Conservation (phyloP, 257 asterid species). For the Gentiana macrophylla region DNA sequence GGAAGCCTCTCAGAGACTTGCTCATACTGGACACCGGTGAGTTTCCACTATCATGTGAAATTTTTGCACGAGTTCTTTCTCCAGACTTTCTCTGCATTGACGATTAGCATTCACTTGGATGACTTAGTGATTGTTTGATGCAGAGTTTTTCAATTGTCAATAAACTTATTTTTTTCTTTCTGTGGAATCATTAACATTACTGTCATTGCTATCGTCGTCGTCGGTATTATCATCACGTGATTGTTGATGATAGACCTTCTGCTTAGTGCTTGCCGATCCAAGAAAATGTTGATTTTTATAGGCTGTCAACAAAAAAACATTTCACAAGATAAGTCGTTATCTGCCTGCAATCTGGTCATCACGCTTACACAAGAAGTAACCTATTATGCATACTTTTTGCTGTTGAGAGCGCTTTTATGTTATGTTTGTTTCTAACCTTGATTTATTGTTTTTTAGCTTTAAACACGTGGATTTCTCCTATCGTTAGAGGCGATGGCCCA, state of each 20-base stretch:
- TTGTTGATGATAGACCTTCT: too few relatives aligned
- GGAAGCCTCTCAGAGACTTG: constrained; percentile 68
- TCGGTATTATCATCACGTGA: too few relatives aligned
- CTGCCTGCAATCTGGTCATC: too few relatives aligned
- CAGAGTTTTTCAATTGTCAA: neutral
- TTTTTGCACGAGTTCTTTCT: constrained; percentile 3
- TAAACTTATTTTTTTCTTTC: neutral
- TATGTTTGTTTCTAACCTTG: neutral
- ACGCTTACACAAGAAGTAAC: too few relatives aligned
- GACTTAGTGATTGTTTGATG: neutral
- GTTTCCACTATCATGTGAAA: constrained; percentile 19
- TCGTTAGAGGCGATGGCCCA: constrained; percentile 80
- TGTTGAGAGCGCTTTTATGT: too few relatives aligned
- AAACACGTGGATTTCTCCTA: constrained; percentile 73
- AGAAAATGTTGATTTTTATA: neutral
- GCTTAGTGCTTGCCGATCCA: too few relatives aligned
- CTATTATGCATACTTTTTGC: too few relatives aligned
- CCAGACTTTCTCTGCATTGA: too few relatives aligned
- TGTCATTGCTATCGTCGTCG: too few relatives aligned
- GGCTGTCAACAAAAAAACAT: neutral
- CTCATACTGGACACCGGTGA: constrained; percentile 72
- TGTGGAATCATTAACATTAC: too few relatives aligned
- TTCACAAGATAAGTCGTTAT: too few relatives aligned
- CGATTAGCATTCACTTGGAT: too few relatives aligned
- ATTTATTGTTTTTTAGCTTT: constrained; percentile 36